Evolutionary conservation across 371 early-diverging fungal species (phyloP), one percentile per base, ranked within the genome.

Genomic region (Haplosporangium sp.): DNA sequence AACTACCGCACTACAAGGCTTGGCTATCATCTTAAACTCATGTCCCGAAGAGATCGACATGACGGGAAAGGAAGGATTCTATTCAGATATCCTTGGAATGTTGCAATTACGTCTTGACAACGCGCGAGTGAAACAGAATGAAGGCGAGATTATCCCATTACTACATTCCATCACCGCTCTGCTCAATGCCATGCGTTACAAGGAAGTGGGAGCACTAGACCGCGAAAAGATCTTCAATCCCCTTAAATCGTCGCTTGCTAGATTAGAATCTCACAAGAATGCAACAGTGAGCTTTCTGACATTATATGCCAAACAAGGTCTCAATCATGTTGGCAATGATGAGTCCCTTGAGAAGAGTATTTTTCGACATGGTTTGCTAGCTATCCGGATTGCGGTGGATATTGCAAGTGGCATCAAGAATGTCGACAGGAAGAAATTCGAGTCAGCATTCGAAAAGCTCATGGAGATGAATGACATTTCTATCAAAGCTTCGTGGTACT

Each of bases 291-390:
- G 27, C 0, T 27, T 27, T 27, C 27, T 27, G 27, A 27, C 27
- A 27, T 27, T 27, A 27, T 27, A 27, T 27, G 27, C 27, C 27
- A 27, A 27, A 27, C 27, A 27, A 47, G 19, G 47, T 1, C 62
- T 62, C 19, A 6, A 3, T 20, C 19, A 44, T 44, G 38, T 62
- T 47, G 62, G 62, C n/a, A 62, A 62, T 11, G 62, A 62, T 20
- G 62, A 62, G 20, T 47, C 62, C 0, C 62, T 62, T 20, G 9
- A 45, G 11, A 62, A 47, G 62, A 62, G 47, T 19, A 47, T 47
- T n/a, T 62, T 5, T 47, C 62, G 47, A 3, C 62, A 47, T 3
- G 62, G 6, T 20, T 62, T 13, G 48, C 44, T 27, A 27, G 48
- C 44, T 27, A 27, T 27, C 1, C 27, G 1, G 27, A 27, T 27